These are phyloP conservation scores for Paraphaeosphaeria minitans DNA, from an alignment of 2,329 filamentous ascomycete species.

Conservation along the genomic window DNA sequence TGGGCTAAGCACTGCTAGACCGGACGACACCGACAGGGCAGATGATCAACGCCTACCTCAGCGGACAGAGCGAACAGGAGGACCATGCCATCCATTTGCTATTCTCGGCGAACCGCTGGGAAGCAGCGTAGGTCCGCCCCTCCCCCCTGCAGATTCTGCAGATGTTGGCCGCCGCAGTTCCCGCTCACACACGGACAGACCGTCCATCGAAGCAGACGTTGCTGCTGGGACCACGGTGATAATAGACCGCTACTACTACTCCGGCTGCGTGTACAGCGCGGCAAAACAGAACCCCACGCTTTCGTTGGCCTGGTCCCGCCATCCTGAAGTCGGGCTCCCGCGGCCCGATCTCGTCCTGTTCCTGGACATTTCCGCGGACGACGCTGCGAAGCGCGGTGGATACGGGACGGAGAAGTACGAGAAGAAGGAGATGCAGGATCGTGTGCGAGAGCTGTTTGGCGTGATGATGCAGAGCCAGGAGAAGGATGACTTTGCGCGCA, in stretches of 20 bases:
- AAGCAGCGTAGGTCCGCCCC: conserved; percentile 58
- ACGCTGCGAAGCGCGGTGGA: conserved; percentile 77
- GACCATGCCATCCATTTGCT: conserved; percentile 90
- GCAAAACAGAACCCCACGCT: conserved; percentile 79
- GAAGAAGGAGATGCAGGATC: conserved; percentile 77
- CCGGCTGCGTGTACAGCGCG: conserved; percentile 88
- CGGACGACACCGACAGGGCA: conserved; percentile 82
- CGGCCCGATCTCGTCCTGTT: conserved; percentile 88
- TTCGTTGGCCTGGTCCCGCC: conserved; percentile 77
- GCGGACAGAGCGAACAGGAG: conserved; percentile 72
- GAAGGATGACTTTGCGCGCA: conserved; percentile 57
- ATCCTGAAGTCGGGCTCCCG: conserved; percentile 84
- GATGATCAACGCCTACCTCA: conserved; percentile 85
- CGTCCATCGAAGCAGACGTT: conserved; percentile 54
- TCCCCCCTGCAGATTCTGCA: not conserved
- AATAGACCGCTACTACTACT: conserved; percentile 94
- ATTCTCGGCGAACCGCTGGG: conserved; percentile 92
- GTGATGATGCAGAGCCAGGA: conserved; percentile 56
- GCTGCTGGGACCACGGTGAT: conserved; percentile 74
- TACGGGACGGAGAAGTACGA: conserved; percentile 92
- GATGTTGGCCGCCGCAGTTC: no score
- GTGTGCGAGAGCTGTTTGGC: conserved; percentile 76
- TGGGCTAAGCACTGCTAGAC: conserved; percentile 57
- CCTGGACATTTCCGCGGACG: conserved; percentile 76
- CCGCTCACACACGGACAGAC: conserved; percentile 19